phyloP scores from a whole-genome alignment of 164 flowering plant species.

The Umbilicus rupestris region DNA sequence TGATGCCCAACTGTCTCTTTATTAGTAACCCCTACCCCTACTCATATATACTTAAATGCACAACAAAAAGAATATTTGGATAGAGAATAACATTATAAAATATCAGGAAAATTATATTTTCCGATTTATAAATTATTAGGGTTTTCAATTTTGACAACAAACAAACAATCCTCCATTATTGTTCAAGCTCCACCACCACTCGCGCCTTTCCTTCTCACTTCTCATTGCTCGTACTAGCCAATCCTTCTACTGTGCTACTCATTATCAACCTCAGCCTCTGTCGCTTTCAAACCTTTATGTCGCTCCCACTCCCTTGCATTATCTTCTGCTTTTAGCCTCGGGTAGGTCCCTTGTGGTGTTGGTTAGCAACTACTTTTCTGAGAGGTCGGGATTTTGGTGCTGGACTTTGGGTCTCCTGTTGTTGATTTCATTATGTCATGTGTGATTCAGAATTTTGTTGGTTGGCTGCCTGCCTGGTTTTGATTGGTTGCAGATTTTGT shows the following conservation, averaged over 20 bases:
- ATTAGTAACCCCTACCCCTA: too few species aligned
- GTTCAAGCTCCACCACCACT: not conserved
- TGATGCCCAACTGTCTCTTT: not conserved
- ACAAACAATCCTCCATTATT: not conserved
- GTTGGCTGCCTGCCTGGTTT: not conserved
- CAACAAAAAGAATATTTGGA: too few species aligned
- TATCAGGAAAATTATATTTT: too few species aligned
- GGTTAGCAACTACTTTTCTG: not conserved
- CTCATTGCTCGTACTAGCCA: not conserved
- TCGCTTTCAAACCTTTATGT: not conserved
- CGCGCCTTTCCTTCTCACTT: not conserved
- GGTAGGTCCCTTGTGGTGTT: not conserved
- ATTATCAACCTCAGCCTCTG: not conserved
- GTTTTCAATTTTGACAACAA: not conserved
- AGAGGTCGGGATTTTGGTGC: not conserved
- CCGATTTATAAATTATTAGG: too few species aligned
- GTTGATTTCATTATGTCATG: not conserved
- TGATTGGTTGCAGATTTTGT: not conserved
- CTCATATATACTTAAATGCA: too few species aligned
- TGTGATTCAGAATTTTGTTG: not conserved
- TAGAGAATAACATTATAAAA: too few species aligned
- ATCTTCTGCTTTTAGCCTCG: not conserved
- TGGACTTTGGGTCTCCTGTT: not conserved
- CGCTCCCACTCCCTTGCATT: not conserved
- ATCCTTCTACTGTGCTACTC: not conserved